phyloP scores from a whole-genome alignment of 331 rosid species.

The Erythrophleum ivorense region DNA sequence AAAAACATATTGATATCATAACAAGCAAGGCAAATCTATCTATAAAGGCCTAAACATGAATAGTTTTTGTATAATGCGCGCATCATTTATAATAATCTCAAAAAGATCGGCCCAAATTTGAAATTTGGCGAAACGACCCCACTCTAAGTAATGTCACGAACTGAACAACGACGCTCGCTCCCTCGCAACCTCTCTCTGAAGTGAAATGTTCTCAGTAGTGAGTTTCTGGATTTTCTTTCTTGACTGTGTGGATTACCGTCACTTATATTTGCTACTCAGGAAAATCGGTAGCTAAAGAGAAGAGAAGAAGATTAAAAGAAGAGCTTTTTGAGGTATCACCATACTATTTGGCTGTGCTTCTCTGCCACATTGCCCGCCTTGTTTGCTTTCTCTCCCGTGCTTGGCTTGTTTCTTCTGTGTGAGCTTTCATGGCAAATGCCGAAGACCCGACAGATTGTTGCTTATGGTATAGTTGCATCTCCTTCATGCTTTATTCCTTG shows the following conservation, averaged over 20 bases:
- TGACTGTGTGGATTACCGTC: neutral
- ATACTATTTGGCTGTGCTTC: neutral
- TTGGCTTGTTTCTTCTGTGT: neutral
- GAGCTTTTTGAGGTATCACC: neutral
- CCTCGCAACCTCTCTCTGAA: neutral
- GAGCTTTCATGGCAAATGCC: slow-evolving; percentile 40
- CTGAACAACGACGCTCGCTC: neutral
- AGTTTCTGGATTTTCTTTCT: slow-evolving; percentile 31
- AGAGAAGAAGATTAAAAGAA: neutral
- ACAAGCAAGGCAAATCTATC: neutral
- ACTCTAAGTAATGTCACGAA: neutral
- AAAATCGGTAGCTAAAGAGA: neutral
- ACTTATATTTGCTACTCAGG: neutral
- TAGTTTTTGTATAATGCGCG: neutral
- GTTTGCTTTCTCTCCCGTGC: neutral
- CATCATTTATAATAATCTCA: neutral
- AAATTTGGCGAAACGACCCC: neutral
- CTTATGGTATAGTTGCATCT: slow-evolving; percentile 46
- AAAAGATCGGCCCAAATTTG: neutral
- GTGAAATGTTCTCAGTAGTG: slow-evolving; percentile 13
- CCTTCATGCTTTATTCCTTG: slow-evolving; percentile 37
- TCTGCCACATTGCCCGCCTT: neutral
- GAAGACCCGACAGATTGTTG: slow-evolving; percentile 40
- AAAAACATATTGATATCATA: neutral
- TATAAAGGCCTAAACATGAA: neutral